These are phyloP conservation scores for Endocalyx cinctus DNA, from an alignment of 2,329 filamentous ascomycete genomes.

Conservation along the genomic window DNA sequence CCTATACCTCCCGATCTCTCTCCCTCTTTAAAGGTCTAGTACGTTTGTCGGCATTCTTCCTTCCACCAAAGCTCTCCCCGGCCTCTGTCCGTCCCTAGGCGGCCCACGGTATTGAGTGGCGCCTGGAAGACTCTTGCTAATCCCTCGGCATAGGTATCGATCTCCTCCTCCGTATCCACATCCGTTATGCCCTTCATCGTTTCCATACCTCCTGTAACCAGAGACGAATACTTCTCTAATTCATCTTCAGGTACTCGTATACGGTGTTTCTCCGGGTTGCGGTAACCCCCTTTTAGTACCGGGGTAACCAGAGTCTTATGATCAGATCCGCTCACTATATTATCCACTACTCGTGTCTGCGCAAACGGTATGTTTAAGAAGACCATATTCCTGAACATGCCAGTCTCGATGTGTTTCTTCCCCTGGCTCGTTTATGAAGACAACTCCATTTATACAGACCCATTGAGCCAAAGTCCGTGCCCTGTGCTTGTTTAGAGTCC, in stretches of 20 bases:
- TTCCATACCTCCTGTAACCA: too few species aligned
- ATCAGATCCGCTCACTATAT: not conserved
- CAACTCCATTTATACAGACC: not conserved
- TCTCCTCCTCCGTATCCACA: too few species aligned
- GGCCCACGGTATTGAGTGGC: too few species aligned
- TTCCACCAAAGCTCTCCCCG: too few species aligned
- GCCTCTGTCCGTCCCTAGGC: too few species aligned
- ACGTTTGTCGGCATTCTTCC: too few species aligned
- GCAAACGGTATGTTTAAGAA: slow-evolving; percentile 1
- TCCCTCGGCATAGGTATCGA: too few species aligned
- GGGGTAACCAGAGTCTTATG: not conserved
- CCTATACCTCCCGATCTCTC: too few species aligned
- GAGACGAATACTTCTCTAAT: not conserved
- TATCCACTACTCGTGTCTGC: not conserved
- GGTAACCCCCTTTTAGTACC: not conserved
- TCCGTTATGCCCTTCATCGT: too few species aligned
- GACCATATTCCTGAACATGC: not conserved
- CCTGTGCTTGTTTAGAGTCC: not conserved
- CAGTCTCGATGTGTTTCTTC: not conserved
- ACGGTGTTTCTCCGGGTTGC: not conserved
- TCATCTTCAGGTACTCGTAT: not conserved
- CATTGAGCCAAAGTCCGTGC: not conserved
- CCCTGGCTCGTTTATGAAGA: slow-evolving; percentile 1
- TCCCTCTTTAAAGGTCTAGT: too few species aligned
- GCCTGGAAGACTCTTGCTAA: too few species aligned